phyloP scores from a whole-genome alignment of 2,329 filamentous ascomycete species.

The Cladosporium sp. region DNA sequence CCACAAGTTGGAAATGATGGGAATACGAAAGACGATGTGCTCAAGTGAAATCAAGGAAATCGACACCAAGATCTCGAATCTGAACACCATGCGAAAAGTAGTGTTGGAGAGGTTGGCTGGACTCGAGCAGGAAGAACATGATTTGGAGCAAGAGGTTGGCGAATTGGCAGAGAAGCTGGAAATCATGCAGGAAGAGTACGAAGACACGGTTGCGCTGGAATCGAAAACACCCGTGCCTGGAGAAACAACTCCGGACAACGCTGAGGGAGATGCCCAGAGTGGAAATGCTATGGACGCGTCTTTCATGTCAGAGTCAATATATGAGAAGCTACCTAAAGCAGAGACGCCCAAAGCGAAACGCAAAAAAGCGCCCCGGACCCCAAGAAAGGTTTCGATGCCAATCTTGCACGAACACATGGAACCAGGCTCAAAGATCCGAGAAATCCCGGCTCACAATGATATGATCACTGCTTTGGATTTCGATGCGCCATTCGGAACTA shows the following conservation, averaged over 20 bases:
- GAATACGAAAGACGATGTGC: slow-evolving; percentile 94
- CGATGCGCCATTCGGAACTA: slow-evolving; percentile 92
- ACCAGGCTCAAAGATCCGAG: slow-evolving; percentile 81
- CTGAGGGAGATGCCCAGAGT: slow-evolving; percentile 46
- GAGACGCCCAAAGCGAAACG: slow-evolving; percentile 43
- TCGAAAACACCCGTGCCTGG: slow-evolving; percentile 38
- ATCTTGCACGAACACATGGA: slow-evolving; percentile 95
- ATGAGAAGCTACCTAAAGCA: slow-evolving; percentile 74
- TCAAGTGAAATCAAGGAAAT: slow-evolving; percentile 95
- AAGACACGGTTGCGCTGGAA: slow-evolving; percentile 50
- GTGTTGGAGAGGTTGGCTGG: slow-evolving; percentile 82
- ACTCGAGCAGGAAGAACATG: slow-evolving; percentile 84
- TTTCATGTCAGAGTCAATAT: slow-evolving; percentile 98
- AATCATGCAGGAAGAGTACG: slow-evolving; percentile 60
- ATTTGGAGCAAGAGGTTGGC: slow-evolving; percentile 80
- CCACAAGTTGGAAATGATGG: slow-evolving; percentile 86
- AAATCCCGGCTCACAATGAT: slow-evolving; percentile 86
- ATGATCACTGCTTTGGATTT: slow-evolving; percentile 90
- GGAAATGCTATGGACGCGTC: slow-evolving; percentile 54
- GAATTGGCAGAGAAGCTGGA: slow-evolving; percentile 64
- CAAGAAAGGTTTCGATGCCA: slow-evolving; percentile 75
- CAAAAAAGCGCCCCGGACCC: slow-evolving; percentile 14
- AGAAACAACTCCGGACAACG: slow-evolving; percentile 23
- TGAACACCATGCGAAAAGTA: slow-evolving; percentile 89
- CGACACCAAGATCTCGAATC: slow-evolving; percentile 92